Evolutionary conservation across 805 yeast species (phyloP).

Genomic region (Komagataella kurtzmanii): DNA sequence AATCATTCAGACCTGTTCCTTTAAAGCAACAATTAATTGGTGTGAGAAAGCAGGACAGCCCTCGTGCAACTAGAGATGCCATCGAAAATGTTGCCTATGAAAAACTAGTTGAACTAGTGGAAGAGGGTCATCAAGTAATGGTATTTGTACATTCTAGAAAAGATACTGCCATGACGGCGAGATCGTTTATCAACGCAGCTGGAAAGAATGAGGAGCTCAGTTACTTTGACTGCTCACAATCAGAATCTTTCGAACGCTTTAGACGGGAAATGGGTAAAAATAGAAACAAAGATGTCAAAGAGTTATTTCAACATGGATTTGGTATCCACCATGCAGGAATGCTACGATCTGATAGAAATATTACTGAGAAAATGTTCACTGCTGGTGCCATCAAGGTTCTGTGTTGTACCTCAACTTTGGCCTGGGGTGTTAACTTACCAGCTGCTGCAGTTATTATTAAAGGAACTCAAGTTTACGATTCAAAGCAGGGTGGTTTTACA

Average conservation of each 20-base stretch:
- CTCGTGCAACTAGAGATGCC: conserved; percentile 55
- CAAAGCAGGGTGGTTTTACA: conserved; percentile 87
- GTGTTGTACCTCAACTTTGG: conserved; percentile 93
- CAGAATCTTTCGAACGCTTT: conserved; percentile 27
- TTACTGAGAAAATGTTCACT: conserved; percentile 79
- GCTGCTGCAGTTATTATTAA: conserved; percentile 95
- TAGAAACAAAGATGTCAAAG: conserved; percentile 67
- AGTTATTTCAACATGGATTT: conserved; percentile 68
- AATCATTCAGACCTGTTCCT: conserved; percentile 88
- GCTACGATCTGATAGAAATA: conserved; percentile 79
- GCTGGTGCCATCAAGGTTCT: conserved; percentile 79
- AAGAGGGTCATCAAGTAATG: conserved; percentile 64
- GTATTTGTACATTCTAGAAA: conserved; percentile 90
- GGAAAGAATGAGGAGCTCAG: conserved; percentile 41
- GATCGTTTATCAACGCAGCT: conserved; percentile 57
- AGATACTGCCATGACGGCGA: conserved; percentile 79
- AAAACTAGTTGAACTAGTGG: conserved; percentile 49
- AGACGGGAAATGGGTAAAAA: conserved; percentile 58
- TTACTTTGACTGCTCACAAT: conserved; percentile 42
- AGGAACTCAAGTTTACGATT: conserved; percentile 92
- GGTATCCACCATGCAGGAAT: conserved; percentile 98
- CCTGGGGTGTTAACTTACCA: conserved; percentile 99
- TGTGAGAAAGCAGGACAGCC: conserved; percentile 75
- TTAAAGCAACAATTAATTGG: conserved; percentile 80
- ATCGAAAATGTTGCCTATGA: conserved; percentile 70